Evolutionary conservation across 495 filamentous ascomycete species (phyloP).

Genomic region (Daldinia childiae): DNA sequence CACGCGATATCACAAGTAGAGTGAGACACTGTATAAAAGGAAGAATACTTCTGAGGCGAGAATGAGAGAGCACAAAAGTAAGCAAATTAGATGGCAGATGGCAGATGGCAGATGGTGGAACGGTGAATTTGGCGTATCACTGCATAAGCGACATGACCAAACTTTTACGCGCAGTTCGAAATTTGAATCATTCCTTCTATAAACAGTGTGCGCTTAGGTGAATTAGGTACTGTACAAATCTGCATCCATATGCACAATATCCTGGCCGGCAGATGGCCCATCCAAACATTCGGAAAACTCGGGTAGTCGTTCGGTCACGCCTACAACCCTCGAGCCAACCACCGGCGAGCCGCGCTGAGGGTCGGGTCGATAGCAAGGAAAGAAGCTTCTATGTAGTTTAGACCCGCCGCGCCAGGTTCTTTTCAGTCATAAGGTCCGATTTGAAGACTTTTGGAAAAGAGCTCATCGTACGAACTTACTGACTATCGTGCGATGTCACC

Average conservation of each 20-base stretch:
- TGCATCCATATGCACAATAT: neutral
- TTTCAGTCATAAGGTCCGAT: neutral
- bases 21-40: neutral
- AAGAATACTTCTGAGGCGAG: neutral
- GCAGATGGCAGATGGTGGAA: neutral
- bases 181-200: neutral
- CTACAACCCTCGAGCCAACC: slow-evolving; percentile 4
- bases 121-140: neutral
- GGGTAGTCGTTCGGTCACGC: slow-evolving; percentile 10
- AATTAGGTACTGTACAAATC: slow-evolving; percentile 1
- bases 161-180: neutral
- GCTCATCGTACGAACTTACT: neutral
- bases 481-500: neutral
- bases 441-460: neutral
- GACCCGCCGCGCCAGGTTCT: neutral
- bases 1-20: neutral
- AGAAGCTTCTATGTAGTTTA: slow-evolving; percentile 10
- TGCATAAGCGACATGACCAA: slow-evolving; percentile 5
- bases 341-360: neutral
- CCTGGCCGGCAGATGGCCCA: slow-evolving; percentile 2
- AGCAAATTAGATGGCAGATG: too few species aligned
- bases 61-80: neutral
- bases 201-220: neutral
- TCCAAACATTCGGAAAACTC: slow-evolving; percentile 18
- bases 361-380: neutral